Base-by-base conservation (phyloP, 1,284 basidiomycete genomes). In the Pholiota adiposa region DNA sequence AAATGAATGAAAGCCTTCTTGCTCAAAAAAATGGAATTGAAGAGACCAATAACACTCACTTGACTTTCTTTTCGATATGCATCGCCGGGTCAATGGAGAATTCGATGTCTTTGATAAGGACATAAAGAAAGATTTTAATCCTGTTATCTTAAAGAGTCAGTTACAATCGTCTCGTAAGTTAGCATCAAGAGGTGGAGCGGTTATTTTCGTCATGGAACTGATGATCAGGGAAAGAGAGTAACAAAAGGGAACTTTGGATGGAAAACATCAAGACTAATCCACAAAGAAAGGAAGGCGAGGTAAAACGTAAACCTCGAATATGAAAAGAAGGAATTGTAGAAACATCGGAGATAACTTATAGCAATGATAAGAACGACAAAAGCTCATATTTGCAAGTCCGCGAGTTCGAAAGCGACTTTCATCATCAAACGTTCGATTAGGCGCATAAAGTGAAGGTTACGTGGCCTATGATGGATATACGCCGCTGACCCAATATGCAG, bases 21-120 rank as follows among this genome's bases (percentile, higher is more conserved):
- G 27, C 27, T 48, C 44, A 36, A 50, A 31, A 36, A 56, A 34
- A 27, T 27, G 31, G 29, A 19, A 51, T 58, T 36, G 54, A 43
- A 48, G 29, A 61, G 54, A 53, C 54, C 58, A 62, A 62, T 41
- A 67, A 63, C 55, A 80, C 84, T 76, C 69, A 88, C 86, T 86
- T 87, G 70, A 85, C 77, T 57, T 79, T 81, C 73, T 87, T 87
- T 76, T 87, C 84, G 64, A 87, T 82, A 64, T 84, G 78, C 63
- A 84, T 71, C 50, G 73, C 71, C 25, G 81, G 77, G 68, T 85
- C 83, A 27, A 82, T 75, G 54, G 77, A 73, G 73, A 85, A 84
- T 65, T 83, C 81, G 55, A 87, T 72, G 71, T 87, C 84, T 65
- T 79, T 79, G 50, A 87, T 58, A 48, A 88, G 77, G 48, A 83